Percentiles rank a stretch among this genome's conserved stretches.
phyloP scores from a whole-genome alignment of 169 alveolate species.

The Plasmodium billcollinsi region DNA sequence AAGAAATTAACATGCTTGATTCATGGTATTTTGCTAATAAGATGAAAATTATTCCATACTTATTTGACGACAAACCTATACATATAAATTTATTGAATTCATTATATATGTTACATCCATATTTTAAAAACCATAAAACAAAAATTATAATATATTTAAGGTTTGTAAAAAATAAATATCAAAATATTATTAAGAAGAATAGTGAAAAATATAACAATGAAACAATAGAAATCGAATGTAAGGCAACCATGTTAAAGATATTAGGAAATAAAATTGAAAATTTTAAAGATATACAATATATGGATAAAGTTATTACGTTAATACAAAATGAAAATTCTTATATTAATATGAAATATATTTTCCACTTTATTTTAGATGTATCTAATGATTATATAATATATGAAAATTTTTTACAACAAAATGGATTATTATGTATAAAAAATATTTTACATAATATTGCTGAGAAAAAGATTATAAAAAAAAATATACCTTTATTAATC shows the following conservation, averaged over 20 bases:
- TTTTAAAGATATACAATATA: constrained; percentile 31
- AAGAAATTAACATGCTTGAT: constrained; percentile 41
- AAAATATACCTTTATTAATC: constrained; percentile 24
- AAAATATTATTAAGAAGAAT: constrained; percentile 26
- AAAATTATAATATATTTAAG: constrained; percentile 60
- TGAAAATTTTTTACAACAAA: constrained; percentile 29
- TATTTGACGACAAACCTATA: constrained; percentile 63
- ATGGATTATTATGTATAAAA: constrained; percentile 41
- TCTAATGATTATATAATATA: constrained; percentile 7
- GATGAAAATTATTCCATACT: constrained; percentile 55
- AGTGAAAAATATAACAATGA: constrained; percentile 4
- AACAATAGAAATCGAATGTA: constrained; percentile 7
- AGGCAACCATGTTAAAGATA: constrained; percentile 6
- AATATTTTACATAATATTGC: constrained; percentile 57
- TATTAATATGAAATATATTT: constrained; percentile 28
- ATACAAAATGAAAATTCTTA: constrained; percentile 48
- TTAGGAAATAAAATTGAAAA: constrained; percentile 23
- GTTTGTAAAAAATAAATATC: constrained; percentile 42
- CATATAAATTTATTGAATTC: constrained; percentile 14
- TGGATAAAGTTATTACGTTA: constrained; percentile 26
- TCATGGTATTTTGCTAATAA: constrained; percentile 58
- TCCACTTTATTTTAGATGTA: constrained; percentile 6
- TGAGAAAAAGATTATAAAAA: constrained; percentile 42
- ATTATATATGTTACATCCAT: constrained; percentile 34
- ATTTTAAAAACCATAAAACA: constrained; percentile 41